These are phyloP conservation scores for Beauveria pseudobassiana DNA, from an alignment of 2,329 filamentous ascomycete species.

Conservation along the genomic window DNA sequence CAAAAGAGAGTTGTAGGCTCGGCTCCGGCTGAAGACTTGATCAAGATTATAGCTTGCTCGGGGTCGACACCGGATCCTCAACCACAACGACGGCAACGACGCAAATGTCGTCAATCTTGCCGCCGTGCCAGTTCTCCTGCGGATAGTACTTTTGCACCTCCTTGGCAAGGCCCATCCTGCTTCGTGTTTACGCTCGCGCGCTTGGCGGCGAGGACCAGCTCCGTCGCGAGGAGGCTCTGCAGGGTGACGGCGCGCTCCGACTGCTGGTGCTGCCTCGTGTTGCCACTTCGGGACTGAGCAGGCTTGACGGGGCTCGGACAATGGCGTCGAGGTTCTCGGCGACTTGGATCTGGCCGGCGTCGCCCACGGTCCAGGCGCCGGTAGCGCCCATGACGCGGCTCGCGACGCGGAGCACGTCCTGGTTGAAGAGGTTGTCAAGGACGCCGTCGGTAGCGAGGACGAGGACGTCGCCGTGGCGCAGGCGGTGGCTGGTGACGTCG, in stretches of 20 bases:
- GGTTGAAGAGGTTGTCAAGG: conserved; percentile 89
- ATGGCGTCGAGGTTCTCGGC: conserved; percentile 49
- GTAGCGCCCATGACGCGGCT: conserved; percentile 66
- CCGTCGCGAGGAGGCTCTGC: conserved; percentile 70
- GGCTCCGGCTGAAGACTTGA: not conserved
- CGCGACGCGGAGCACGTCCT: conserved; percentile 77
- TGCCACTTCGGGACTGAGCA: conserved; percentile 17
- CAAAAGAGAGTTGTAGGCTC: not conserved
- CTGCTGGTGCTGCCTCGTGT: conserved; percentile 9
- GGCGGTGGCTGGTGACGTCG: conserved; percentile 64
- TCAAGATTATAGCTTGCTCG: conserved; percentile 26
- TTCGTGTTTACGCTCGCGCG: conserved; percentile 73
- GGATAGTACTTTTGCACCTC: conserved; percentile 87
- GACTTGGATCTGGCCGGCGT: conserved; percentile 53
- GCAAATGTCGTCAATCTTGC: conserved; percentile 94
- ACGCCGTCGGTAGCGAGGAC: conserved; percentile 91
- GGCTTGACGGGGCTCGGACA: conserved; percentile 17
- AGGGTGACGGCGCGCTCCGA: conserved; percentile 42
- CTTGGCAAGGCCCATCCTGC: conserved; percentile 85
- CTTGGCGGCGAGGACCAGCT: conserved; percentile 77
- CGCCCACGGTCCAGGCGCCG: conserved; percentile 65
- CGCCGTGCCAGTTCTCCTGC: conserved; percentile 78
- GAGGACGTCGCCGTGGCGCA: conserved; percentile 89
- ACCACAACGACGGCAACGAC: conserved; percentile 75
- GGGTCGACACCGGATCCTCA: conserved; percentile 28